Evolutionary conservation across 352 stramenopile species (phyloP).

Genomic region (Pythium aquatile): DNA sequence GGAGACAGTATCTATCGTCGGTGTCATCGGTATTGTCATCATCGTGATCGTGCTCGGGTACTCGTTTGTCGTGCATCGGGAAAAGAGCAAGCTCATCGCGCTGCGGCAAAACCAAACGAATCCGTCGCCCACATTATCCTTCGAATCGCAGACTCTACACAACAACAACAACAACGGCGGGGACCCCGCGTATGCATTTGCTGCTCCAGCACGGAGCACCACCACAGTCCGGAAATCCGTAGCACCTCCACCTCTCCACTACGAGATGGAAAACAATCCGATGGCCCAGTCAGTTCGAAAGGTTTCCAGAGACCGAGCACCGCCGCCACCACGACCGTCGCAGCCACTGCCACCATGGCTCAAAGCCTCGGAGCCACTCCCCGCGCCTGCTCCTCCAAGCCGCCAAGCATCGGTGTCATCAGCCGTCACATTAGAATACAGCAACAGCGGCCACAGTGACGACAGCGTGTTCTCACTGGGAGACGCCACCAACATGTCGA

Average conservation of each 20-base stretch:
- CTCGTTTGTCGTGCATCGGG: slow-evolving; percentile 4
- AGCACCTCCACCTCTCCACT: not conserved
- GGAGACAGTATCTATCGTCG: slow-evolving; percentile 11
- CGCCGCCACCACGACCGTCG: not conserved
- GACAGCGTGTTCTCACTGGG: slow-evolving; percentile 15
- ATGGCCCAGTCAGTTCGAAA: not conserved
- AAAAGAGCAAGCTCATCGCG: slow-evolving; percentile 11
- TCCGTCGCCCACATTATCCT: not conserved
- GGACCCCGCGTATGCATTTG: not conserved
- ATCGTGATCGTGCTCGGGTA: slow-evolving; percentile 13
- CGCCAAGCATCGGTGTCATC: not conserved
- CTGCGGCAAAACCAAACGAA: not conserved
- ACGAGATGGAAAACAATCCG: not conserved
- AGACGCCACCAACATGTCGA: slow-evolving; percentile 1
- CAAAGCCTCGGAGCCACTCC: not conserved
- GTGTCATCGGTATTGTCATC: slow-evolving; percentile 7
- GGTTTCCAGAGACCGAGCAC: not conserved
- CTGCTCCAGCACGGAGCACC: not conserved
- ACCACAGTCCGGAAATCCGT: not conserved
- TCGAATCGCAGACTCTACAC: not conserved
- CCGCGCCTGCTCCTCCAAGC: not conserved
- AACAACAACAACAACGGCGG: not conserved
- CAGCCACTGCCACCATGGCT: not conserved
- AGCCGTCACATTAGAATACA: slow-evolving; percentile 1
- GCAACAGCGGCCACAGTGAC: slow-evolving; percentile 12